phyloP scores from a whole-genome alignment of 768 basidiomycete species.

The Mycena vitilis region DNA sequence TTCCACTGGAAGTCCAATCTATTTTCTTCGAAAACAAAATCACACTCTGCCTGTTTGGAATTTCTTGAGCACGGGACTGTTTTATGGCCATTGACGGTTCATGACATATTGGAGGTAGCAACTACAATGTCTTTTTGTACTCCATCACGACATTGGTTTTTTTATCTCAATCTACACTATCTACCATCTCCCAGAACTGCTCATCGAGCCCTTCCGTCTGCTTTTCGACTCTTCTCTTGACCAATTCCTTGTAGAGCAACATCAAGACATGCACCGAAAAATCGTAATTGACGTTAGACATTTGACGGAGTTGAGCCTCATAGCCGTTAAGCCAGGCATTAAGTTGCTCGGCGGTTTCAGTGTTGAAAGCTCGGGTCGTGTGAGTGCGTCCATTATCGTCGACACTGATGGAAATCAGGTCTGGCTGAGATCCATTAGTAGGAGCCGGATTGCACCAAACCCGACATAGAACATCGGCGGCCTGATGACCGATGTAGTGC shows the following conservation, averaged over 20 bases:
- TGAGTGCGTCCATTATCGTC: constrained; percentile 2
- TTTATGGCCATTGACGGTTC: too few relatives aligned
- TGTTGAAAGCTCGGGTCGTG: constrained; percentile 2
- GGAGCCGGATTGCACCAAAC: constrained; percentile 10
- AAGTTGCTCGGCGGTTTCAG: constrained; percentile 1
- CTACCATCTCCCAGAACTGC: constrained; percentile 4
- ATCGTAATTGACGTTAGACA: neutral
- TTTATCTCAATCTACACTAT: neutral
- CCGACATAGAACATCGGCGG: neutral
- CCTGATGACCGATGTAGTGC: constrained; percentile 6
- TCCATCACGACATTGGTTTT: too few relatives aligned
- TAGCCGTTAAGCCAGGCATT: constrained; percentile 1
- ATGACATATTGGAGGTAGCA: too few relatives aligned
- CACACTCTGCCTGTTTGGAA: too few relatives aligned
- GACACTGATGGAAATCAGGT: neutral
- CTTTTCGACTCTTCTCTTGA: neutral
- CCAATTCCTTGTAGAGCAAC: constrained; percentile 5
- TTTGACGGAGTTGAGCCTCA: constrained; percentile 10
- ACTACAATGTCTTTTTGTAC: too few relatives aligned
- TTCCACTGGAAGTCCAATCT: neutral
- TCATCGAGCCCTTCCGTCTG: neutral
- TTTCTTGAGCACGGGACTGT: too few relatives aligned
- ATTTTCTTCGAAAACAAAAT: too few relatives aligned
- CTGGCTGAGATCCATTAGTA: constrained; percentile 2
- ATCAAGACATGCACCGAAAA: constrained; percentile 7